Evolutionary conservation across 1,139 yeast species (phyloP).

Genomic region (Magnusiomyces ingens): DNA sequence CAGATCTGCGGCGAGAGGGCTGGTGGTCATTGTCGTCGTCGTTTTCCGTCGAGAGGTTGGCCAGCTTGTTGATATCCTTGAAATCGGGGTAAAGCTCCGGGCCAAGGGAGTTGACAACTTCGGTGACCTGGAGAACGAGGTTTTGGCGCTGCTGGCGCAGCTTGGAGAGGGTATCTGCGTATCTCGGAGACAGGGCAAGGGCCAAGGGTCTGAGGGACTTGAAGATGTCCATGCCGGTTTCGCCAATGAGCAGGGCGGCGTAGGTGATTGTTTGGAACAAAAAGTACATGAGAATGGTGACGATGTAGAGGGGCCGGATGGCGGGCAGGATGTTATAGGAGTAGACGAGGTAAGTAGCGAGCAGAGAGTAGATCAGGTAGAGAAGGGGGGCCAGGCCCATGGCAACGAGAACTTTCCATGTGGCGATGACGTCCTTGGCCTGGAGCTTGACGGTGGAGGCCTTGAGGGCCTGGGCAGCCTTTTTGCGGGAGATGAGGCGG

Average conservation of each 20-base stretch:
- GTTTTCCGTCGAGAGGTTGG: conserved; percentile 46
- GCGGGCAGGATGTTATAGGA: conserved; percentile 18
- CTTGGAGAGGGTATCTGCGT: conserved; percentile 47
- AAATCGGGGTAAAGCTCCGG: conserved; percentile 77
- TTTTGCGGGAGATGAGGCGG: conserved; percentile 58
- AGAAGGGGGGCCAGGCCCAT: conserved; percentile 84
- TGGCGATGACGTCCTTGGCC: conserved; percentile 89
- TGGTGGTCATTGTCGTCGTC: conserved; percentile 3
- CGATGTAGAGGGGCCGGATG: conserved; percentile 19
- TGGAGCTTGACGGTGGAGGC: conserved; percentile 81
- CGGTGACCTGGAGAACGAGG: conserved; percentile 55
- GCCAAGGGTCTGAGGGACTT: conserved; percentile 79
- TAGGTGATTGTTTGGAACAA: conserved; percentile 69
- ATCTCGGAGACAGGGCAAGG: conserved; percentile 48
- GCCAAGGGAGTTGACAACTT: conserved; percentile 63
- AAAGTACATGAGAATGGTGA: conserved; percentile 46
- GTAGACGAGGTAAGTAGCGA: conserved; percentile 45
- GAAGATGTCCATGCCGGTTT: conserved; percentile 82
- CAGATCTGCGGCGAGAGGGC: not conserved
- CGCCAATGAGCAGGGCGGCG: conserved; percentile 85
- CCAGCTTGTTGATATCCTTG: conserved; percentile 47
- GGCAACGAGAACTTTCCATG: conserved; percentile 90
- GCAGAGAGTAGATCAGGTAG: conserved; percentile 68
- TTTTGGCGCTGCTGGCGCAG: conserved; percentile 50
- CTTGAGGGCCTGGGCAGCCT: conserved; percentile 77